phyloP scores from a whole-genome alignment of 768 basidiomycete species.

The Lentinus tigrinus region DNA sequence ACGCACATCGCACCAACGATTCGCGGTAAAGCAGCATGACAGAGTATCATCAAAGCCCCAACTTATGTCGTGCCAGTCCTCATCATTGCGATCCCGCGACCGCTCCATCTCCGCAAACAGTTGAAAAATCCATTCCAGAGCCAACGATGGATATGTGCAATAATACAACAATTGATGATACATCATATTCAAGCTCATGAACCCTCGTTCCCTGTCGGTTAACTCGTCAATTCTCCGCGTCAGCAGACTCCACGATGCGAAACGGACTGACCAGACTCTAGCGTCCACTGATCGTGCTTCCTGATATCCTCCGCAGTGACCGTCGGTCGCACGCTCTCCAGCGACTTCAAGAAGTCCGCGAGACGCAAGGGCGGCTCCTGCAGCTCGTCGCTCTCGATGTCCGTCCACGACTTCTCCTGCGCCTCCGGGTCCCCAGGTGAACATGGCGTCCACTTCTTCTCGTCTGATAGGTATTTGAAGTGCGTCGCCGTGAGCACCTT shows the following conservation, averaged over 20 bases:
- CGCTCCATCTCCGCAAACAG: background rate
- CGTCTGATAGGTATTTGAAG: conserved; percentile 63
- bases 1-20: too few relatives aligned
- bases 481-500: conserved; percentile 96
- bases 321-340: conserved; percentile 80
- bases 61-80: too few relatives aligned
- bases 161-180: conserved; percentile 12
- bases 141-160: conserved; percentile 6
- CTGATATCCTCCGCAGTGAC: conserved; percentile 88
- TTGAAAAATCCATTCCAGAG: background rate
- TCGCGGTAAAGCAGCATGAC: too few relatives aligned
- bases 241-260: background rate
- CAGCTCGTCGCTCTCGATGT: conserved; percentile 83
- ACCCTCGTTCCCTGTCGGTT: conserved; percentile 29
- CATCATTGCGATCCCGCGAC: too few relatives aligned
- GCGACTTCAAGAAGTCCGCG: conserved; percentile 78
- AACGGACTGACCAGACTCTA: conserved; percentile 63
- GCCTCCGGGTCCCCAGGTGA: conserved; percentile 89
- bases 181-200: conserved; percentile 13
- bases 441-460: conserved; percentile 87
- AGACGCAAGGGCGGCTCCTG: conserved; percentile 80
- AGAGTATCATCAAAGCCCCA: too few relatives aligned
- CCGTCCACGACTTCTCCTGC: conserved; percentile 87
- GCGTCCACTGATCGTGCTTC: conserved; percentile 82
- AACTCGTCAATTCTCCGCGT: background rate